phyloP scores from a whole-genome alignment of 257 asterid genomes.

The Fraxinus quadrangulata region DNA sequence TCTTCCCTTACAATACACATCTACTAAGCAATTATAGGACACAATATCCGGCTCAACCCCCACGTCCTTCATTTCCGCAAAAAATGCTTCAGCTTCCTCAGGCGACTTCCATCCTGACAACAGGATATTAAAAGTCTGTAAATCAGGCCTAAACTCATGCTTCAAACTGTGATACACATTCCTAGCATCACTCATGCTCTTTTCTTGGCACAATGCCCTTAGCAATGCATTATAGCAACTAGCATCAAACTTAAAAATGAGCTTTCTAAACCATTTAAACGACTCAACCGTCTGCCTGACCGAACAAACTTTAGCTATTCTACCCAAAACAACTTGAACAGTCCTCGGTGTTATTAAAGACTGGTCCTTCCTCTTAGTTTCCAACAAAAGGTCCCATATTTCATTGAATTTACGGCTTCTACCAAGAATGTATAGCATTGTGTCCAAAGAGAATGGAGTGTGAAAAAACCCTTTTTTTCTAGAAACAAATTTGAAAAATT shows the following conservation, averaged over 20 bases:
- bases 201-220: constrained; percentile 86
- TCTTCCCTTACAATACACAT: constrained; percentile 79
- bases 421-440: constrained; percentile 76
- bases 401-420: constrained; percentile 66
- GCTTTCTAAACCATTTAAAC: constrained; percentile 57
- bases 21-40: constrained; percentile 84
- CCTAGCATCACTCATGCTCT: constrained; percentile 90
- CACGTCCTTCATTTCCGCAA: constrained; percentile 67
- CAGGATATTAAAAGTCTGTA: constrained; percentile 75
- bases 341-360: constrained; percentile 75
- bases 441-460: constrained; percentile 68
- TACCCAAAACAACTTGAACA: constrained; percentile 73
- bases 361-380: constrained; percentile 63
- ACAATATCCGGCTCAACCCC: constrained; percentile 80
- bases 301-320: constrained; percentile 85
- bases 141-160: constrained; percentile 73
- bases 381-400: constrained; percentile 67
- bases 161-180: constrained; percentile 69
- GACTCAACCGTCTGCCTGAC: constrained; percentile 80
- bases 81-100: constrained; percentile 73
- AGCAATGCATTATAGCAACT: constrained; percentile 68
- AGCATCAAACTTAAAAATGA: constrained; percentile 62
- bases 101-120: constrained; percentile 85
- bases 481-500: constrained; percentile 57
- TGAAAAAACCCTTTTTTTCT: constrained; percentile 55